These are phyloP conservation scores for Dactylonectria macrodidyma DNA, from an alignment of 2,329 filamentous ascomycete species.

Conservation along the genomic window DNA sequence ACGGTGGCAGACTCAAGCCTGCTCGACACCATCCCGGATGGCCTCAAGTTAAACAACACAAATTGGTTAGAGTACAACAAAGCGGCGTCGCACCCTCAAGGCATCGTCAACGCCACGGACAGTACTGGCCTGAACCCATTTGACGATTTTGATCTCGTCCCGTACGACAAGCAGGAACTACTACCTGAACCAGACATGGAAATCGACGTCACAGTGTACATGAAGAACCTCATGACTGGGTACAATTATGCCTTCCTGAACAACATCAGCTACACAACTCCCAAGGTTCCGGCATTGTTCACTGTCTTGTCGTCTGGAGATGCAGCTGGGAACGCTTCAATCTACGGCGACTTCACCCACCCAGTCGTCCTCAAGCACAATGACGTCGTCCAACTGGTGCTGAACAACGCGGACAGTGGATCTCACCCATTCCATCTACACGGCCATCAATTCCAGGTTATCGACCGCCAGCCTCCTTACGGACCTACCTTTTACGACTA, in stretches of 20 bases:
- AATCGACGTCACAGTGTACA: constrained; percentile 73
- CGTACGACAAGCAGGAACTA: constrained; percentile 75
- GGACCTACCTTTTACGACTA: constrained; percentile 59
- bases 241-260: constrained; percentile 78
- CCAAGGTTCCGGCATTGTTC: constrained; percentile 86
- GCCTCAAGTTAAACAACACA: constrained; percentile 78
- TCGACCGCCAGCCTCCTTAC: constrained; percentile 62
- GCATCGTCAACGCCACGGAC: constrained; percentile 68
- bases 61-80: constrained; percentile 74
- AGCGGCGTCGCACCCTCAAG: constrained; percentile 57
- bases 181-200: constrained; percentile 75
- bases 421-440: constrained; percentile 86
- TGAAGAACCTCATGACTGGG: constrained; percentile 71
- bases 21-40: constrained; percentile 77
- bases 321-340: constrained; percentile 67
- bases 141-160: constrained; percentile 82
- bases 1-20: constrained; percentile 60
- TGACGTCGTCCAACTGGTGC: constrained; percentile 78
- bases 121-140: constrained; percentile 70
- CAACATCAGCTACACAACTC: constrained; percentile 80
- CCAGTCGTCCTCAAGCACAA: constrained; percentile 77
- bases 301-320: constrained; percentile 77
- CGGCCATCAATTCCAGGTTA: constrained; percentile 80
- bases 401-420: constrained; percentile 82
- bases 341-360: constrained; percentile 79